These are phyloP conservation scores for Zoysia matrella DNA, from an alignment of 202 grass and related monocot genomes.

Conservation along the genomic window DNA sequence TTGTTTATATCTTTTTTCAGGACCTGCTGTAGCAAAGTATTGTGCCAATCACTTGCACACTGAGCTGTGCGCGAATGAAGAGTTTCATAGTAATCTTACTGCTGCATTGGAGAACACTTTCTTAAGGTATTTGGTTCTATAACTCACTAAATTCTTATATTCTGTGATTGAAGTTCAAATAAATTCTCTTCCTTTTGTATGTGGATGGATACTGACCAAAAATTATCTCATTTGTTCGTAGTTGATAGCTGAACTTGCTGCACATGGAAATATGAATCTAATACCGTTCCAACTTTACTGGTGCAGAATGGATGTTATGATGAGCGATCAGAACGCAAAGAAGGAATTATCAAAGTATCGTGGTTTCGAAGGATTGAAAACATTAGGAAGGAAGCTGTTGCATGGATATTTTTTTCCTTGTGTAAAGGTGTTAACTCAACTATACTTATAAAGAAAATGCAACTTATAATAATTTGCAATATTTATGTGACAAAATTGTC, in stretches of 20 bases:
- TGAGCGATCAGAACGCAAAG: slow-evolving; percentile 14
- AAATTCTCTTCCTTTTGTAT: slow-evolving; percentile 4
- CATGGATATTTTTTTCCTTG: not conserved
- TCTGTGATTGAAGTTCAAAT: not conserved
- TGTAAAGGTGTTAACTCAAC: slow-evolving; percentile 40
- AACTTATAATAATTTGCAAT: not conserved
- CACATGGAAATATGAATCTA: slow-evolving; percentile 12
- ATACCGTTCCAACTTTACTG: slow-evolving; percentile 10
- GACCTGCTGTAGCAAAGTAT: slow-evolving; percentile 44
- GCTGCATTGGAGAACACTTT: slow-evolving; percentile 27
- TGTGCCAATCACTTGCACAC: slow-evolving; percentile 45
- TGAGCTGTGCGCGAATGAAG: slow-evolving; percentile 28
- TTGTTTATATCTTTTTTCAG: slow-evolving; percentile 39
- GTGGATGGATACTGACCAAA: not conserved
- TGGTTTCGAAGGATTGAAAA: not conserved
- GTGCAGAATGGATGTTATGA: slow-evolving; percentile 52
- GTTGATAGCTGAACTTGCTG: slow-evolving; percentile 17
- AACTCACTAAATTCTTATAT: slow-evolving; percentile 8
- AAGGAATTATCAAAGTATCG: slow-evolving; percentile 33
- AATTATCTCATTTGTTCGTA: not conserved
- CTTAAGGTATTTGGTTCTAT: slow-evolving; percentile 38
- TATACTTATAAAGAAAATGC: slow-evolving; percentile 21
- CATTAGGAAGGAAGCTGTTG: not conserved
- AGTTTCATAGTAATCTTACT: not conserved
- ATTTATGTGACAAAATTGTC: not conserved